Evolutionary conservation across 2,329 filamentous ascomycete species (phyloP).

Genomic region (Aspergillus alliaceus): DNA sequence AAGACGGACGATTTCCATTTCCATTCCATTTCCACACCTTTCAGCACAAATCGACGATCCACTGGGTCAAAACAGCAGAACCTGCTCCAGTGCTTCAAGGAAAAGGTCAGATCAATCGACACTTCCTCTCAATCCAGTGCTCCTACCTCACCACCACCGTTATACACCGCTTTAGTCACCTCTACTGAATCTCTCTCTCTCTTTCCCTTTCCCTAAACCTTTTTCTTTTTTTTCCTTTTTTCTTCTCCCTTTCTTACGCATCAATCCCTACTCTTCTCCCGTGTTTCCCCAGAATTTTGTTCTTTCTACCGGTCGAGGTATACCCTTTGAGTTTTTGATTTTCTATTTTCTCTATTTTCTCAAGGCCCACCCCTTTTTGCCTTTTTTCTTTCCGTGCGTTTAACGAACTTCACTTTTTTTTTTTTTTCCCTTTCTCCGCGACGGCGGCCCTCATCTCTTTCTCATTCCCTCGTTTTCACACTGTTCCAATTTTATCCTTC

Average conservation of each 20-base stretch:
- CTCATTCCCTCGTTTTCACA: neutral
- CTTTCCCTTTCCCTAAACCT: neutral
- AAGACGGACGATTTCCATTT: too few species aligned
- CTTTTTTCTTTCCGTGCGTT: conserved; percentile 1
- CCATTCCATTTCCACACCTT: conserved; percentile 19
- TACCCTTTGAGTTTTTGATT: neutral
- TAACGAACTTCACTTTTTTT: neutral
- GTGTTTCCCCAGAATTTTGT: neutral
- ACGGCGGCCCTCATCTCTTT: neutral
- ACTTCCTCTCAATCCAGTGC: conserved; percentile 8
- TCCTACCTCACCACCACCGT: conserved; percentile 9
- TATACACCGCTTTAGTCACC: conserved; percentile 26
- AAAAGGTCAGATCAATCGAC: conserved; percentile 25
- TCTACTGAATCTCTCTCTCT: conserved; percentile 3
- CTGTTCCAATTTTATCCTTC: neutral
- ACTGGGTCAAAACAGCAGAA: conserved; percentile 15
- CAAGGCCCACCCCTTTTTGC: conserved; percentile 8
- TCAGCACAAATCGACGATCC: conserved; percentile 23
- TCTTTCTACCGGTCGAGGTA: neutral
- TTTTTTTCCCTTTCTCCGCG: neutral
- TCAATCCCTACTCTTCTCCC: conserved; percentile 1
- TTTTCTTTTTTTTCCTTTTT: neutral
- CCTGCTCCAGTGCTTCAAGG: conserved; percentile 16
- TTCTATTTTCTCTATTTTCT: conserved; percentile 2
- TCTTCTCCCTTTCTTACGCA: neutral